Base-by-base conservation (phyloP, 805 yeast species). In the Spathaspora arborariae region DNA sequence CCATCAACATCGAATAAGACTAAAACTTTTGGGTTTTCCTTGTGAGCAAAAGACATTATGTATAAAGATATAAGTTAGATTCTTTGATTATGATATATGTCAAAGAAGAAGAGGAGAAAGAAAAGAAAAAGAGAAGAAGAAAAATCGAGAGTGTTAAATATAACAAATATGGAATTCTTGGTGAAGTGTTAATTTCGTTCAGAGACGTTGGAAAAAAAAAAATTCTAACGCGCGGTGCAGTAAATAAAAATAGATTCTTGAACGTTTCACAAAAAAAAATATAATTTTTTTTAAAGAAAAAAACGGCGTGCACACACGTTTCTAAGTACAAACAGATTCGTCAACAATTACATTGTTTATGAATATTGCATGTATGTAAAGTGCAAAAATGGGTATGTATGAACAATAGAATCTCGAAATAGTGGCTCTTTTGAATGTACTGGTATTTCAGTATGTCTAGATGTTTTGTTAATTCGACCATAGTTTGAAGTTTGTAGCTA, bases 1-100 rank as follows among this genome's bases (percentile, higher is more conserved):
- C 97, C 99, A 67, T 94, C 99, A 56, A 94, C 99, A 63, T 94
- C 99, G 72, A 94, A 94, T 55, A 94, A 82, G 56, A 88, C 96
- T 62, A 94, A 77, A 53, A 88, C 85, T 59, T 88, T 85, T 64
- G 96, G 96, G 56, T 84, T 77, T 74, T 88, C 86, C 69, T 82
- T 84, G 64, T 85, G 73, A 35, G 88, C 69, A 63, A 85, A 87
- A 54, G 85, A 81, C 80, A 71, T 77, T 19, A 4, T 48, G 19
- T 45, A 16, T 20, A 21, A 13, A 18, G 9, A 35, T 35, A 16
- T 35, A 35, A 5, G n/a, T n/a, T n/a, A 19, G 26, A 9, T n/a
- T 19, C 8, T 20, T 10, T 39, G 19, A 8, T 20, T 36, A n/a
- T 10, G 27, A 10, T 18, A 37, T 37, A 16, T 33, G 40, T 48